Conservation (phyloP, 176 grass and related monocot genomes). For the Tillandsia leiboldiana region DNA sequence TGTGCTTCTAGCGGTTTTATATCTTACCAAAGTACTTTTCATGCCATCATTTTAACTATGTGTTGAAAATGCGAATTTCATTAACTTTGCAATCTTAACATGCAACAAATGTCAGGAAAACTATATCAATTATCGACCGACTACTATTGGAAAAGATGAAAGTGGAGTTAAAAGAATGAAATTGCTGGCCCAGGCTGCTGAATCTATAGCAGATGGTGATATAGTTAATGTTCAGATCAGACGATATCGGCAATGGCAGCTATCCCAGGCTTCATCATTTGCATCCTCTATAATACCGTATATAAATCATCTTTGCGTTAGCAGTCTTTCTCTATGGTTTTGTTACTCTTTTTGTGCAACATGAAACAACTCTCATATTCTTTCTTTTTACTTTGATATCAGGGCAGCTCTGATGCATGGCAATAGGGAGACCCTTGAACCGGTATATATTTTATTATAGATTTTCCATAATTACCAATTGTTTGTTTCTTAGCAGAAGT, state of each 20-base stretch:
- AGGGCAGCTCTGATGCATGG: conserved; percentile 95
- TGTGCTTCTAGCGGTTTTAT: too few species aligned
- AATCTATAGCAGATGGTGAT: conserved; percentile 80
- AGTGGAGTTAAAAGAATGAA: conserved; percentile 96
- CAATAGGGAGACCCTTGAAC: conserved; percentile 74
- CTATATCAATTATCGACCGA: conserved; percentile 93
- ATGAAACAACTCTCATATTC: conserved; percentile 13
- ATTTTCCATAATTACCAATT: not conserved
- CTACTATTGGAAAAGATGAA: conserved; percentile 68
- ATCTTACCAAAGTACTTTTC: too few species aligned
- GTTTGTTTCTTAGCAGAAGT: not conserved
- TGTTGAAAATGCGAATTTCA: not conserved
- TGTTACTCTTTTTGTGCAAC: not conserved
- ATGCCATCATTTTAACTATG: too few species aligned
- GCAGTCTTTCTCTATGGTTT: conserved; percentile 1
- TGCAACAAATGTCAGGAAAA: conserved; percentile 59
- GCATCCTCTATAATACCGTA: conserved; percentile 94
- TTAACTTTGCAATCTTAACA: conserved; percentile 1
- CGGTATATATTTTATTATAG: conserved; percentile 35
- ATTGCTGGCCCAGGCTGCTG: conserved; percentile 61
- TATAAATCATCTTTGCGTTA: conserved; percentile 26
- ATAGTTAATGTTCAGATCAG: conserved; percentile 99
- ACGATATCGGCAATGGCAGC: conserved; percentile 95
- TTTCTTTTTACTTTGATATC: conserved; percentile 23
- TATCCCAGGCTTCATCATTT: conserved; percentile 86